These are phyloP conservation scores for Plasmopara viticola DNA, from an alignment of 352 stramenopile genomes.

Conservation along the genomic window DNA sequence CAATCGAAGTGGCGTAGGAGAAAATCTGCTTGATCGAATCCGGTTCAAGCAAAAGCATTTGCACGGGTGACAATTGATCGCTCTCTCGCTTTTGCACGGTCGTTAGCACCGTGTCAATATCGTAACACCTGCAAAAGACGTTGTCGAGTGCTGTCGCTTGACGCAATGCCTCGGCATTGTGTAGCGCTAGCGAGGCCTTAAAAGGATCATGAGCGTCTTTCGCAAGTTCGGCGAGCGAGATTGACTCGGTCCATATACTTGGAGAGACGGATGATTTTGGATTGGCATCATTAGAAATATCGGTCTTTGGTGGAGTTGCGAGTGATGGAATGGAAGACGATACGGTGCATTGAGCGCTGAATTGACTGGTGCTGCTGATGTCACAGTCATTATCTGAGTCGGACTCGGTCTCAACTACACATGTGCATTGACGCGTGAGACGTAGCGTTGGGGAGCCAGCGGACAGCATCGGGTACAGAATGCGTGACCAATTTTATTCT, in stretches of 20 bases:
- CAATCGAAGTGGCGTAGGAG: constrained; percentile 40
- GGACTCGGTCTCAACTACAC: constrained; percentile 57
- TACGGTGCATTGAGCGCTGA: not conserved
- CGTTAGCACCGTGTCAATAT: constrained; percentile 56
- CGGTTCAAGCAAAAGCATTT: constrained; percentile 54
- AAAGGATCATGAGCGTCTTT: constrained; percentile 44
- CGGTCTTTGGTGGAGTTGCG: not conserved
- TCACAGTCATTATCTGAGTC: constrained; percentile 63
- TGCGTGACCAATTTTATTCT: too few relatives aligned
- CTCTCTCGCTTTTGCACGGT: constrained; percentile 54
- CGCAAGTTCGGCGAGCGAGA: constrained; percentile 29
- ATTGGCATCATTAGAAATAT: not conserved
- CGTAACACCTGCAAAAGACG: constrained; percentile 75
- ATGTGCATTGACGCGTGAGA: constrained; percentile 59
- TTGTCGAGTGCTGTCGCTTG: constrained; percentile 54
- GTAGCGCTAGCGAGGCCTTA: constrained; percentile 58
- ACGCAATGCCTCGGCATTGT: constrained; percentile 66
- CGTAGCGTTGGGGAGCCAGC: constrained; percentile 6
- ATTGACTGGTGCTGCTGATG: not conserved
- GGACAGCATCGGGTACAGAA: not conserved
- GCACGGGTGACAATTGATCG: constrained; percentile 53
- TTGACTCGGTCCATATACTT: constrained; percentile 19
- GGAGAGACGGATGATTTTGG: constrained; percentile 3
- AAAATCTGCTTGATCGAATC: constrained; percentile 62
- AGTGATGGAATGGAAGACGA: constrained; percentile 9